These are phyloP conservation scores for Bruguiera hainesii DNA, from an alignment of 441 rosid species.

Conservation along the genomic window DNA sequence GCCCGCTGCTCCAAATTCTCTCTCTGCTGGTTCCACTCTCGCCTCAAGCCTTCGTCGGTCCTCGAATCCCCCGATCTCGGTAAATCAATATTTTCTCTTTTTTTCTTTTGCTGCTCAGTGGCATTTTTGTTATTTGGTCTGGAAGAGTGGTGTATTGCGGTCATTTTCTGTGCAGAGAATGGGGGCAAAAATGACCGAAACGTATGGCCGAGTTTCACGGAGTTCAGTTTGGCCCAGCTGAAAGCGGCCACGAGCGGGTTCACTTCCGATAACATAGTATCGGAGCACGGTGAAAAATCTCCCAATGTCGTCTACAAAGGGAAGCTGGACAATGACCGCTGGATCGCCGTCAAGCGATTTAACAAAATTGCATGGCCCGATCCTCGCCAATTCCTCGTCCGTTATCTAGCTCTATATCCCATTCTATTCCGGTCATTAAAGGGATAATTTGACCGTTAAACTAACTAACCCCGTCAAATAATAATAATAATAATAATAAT, in stretches of 20 bases:
- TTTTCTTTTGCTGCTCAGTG: slow-evolving; percentile 6
- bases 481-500: no score
- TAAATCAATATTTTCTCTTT: slow-evolving; percentile 3
- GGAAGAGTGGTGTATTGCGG: slow-evolving; percentile 10
- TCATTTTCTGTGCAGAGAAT: slow-evolving; percentile 37
- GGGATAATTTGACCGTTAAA: not conserved
- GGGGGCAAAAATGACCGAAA: slow-evolving; percentile 39
- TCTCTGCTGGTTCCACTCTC: slow-evolving; percentile 78
- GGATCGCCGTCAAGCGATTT: slow-evolving; percentile 84
- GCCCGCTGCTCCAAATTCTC: slow-evolving; percentile 88
- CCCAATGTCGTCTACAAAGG: slow-evolving; percentile 91
- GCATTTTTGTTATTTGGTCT: not conserved
- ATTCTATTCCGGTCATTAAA: not conserved
- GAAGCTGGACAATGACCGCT: slow-evolving; percentile 59
- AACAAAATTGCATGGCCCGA: slow-evolving; percentile 92
- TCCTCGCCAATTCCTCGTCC: slow-evolving; percentile 82
- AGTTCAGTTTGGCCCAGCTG: slow-evolving; percentile 72
- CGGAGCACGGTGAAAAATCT: slow-evolving; percentile 95
- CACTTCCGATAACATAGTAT: slow-evolving; percentile 74
- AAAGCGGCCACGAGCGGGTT: slow-evolving; percentile 78
- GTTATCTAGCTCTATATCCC: not conserved
- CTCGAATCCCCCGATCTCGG: slow-evolving; percentile 71
- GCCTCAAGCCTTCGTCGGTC: slow-evolving; percentile 51
- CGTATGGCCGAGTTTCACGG: slow-evolving; percentile 53
- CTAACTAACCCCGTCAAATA: no score